A percentile compares a stretch with the other conserved stretches of the same genome.
phyloP scores from a whole-genome alignment of 345 rosid species.

The Eutrema japonicum region DNA sequence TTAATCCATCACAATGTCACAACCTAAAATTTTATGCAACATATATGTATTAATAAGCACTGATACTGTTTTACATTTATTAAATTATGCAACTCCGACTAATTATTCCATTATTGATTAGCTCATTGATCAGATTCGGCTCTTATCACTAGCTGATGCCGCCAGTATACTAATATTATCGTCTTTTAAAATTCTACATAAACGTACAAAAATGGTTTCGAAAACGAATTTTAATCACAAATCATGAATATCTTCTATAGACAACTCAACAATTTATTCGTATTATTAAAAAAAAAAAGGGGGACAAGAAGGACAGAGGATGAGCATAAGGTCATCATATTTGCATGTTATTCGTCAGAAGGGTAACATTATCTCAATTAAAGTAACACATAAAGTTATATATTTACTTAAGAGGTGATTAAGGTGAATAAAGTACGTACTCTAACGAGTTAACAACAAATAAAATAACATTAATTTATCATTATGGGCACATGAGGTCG shows the following conservation, averaged over 20 bases:
- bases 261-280: constrained; percentile 13
- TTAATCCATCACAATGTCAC: constrained; percentile 9
- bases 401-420: constrained; percentile 25
- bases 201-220: neutral
- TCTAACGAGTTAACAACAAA: constrained; percentile 25
- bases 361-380: constrained; percentile 36
- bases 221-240: constrained; percentile 5
- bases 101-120: neutral
- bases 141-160: neutral
- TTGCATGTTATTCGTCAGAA: constrained; percentile 45
- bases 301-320: constrained; percentile 43
- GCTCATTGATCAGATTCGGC: constrained; percentile 13
- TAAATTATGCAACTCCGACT: neutral
- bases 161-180: neutral
- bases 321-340: constrained; percentile 42
- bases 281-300: neutral
- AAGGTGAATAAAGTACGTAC: constrained; percentile 30
- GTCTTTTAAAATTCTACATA: neutral
- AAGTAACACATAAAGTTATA: neutral
- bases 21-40: neutral
- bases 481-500: constrained; percentile 47
- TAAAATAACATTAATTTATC: constrained; percentile 26
- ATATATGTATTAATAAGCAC: neutral
- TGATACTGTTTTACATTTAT: neutral
- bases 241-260: constrained; percentile 12